Conservation (phyloP, 2,329 filamentous ascomycete species). For the Phaeoacremonium minimum region DNA sequence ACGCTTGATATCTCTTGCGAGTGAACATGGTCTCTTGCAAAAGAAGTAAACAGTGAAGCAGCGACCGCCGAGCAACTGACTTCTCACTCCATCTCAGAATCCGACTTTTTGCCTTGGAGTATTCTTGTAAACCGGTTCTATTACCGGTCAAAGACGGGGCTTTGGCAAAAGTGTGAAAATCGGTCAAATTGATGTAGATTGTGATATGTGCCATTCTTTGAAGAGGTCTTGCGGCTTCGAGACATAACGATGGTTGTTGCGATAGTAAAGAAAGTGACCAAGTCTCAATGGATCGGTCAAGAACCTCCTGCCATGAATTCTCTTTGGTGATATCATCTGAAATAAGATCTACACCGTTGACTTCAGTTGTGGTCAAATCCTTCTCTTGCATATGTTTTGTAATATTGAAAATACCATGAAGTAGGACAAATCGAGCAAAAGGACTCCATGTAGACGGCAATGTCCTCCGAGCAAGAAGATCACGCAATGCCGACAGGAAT, state of each 20-base stretch:
- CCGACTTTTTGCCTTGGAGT: neutral
- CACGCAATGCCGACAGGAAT: slow-evolving; percentile 17
- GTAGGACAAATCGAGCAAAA: slow-evolving; percentile 17
- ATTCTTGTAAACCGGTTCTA: neutral
- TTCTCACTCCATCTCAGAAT: neutral
- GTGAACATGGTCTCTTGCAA: slow-evolving; percentile 5
- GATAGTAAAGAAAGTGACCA: slow-evolving; percentile 20
- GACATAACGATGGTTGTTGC: slow-evolving; percentile 15
- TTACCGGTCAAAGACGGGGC: slow-evolving; percentile 15
- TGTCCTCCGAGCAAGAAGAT: slow-evolving; percentile 13
- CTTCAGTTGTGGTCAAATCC: slow-evolving; percentile 13
- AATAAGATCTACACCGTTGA: slow-evolving; percentile 3
- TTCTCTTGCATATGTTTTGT: slow-evolving; percentile 17
- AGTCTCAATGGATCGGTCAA: slow-evolving; percentile 18
- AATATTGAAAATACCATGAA: slow-evolving; percentile 20
- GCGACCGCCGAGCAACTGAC: neutral
- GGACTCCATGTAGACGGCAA: slow-evolving; percentile 16
- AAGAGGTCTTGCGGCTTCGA: slow-evolving; percentile 16
- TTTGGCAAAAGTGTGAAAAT: slow-evolving; percentile 19
- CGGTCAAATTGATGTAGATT: slow-evolving; percentile 18
- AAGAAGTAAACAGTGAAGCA: slow-evolving; percentile 1
- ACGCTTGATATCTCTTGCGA: neutral
- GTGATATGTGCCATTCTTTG: slow-evolving; percentile 20
- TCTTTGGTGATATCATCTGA: neutral
- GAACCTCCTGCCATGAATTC: slow-evolving; percentile 18